Evolutionary conservation across 352 stramenopile species (phyloP).

Genomic region (Pythium sukuiense): DNA sequence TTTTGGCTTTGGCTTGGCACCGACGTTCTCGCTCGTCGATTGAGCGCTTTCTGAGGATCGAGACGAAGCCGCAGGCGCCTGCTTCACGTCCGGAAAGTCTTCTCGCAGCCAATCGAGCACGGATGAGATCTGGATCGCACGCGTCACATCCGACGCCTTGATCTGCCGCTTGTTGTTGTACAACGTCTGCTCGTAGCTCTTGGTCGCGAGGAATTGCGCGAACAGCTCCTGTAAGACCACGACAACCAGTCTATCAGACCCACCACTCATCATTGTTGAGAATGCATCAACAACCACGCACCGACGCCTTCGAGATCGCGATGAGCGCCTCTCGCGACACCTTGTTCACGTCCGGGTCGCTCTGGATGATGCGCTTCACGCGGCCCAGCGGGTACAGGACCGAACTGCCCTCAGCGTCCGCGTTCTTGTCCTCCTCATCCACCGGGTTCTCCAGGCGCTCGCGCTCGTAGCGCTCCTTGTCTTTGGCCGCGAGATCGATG

Average conservation of each 20-base stretch:
- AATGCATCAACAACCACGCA: constrained; percentile 27
- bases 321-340: constrained; percentile 92
- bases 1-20: constrained; percentile 20
- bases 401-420: constrained; percentile 27
- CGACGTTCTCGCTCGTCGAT: background rate
- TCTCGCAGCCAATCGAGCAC: constrained; percentile 85
- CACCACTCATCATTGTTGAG: background rate
- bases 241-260: background rate
- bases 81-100: constrained; percentile 75
- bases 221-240: constrained; percentile 78
- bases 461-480: constrained; percentile 84
- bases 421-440: constrained; percentile 43
- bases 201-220: constrained; percentile 85
- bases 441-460: constrained; percentile 75
- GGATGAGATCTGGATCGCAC: constrained; percentile 71
- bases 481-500: constrained; percentile 76
- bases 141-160: constrained; percentile 71
- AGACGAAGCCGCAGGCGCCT: constrained; percentile 7
- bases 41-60: background rate
- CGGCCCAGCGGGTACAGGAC: constrained; percentile 74
- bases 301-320: constrained; percentile 91
- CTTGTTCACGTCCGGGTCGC: constrained; percentile 90
- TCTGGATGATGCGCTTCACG: constrained; percentile 93
- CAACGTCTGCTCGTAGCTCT: constrained; percentile 84
- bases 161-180: constrained; percentile 86